These are phyloP conservation scores for Pseudoturritis turrita DNA, from an alignment of 345 rosid genomes.

Conservation along the genomic window DNA sequence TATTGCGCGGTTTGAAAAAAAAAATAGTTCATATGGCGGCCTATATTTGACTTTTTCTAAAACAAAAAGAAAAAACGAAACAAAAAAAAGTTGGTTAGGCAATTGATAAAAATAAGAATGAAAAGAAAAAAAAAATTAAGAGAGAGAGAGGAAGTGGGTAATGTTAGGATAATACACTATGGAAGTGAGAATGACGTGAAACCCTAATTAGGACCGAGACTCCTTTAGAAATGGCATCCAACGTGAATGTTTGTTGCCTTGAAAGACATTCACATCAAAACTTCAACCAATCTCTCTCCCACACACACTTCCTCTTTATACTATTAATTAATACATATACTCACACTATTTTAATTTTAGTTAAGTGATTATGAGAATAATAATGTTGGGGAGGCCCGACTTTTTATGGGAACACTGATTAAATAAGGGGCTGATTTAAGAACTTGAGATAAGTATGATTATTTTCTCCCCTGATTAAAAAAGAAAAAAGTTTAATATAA, in stretches of 20 bases:
- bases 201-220: slow-evolving; percentile 40
- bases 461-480: not conserved
- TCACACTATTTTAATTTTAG: not conserved
- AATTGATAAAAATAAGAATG: not conserved
- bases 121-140: not conserved
- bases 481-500: too few species aligned
- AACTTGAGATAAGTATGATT: slow-evolving; percentile 1
- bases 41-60: slow-evolving; percentile 25
- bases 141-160: slow-evolving; percentile 8
- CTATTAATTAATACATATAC: slow-evolving; percentile 5
- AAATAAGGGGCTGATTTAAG: not conserved
- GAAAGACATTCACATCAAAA: slow-evolving; percentile 60
- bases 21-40: not conserved
- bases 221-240: slow-evolving; percentile 44
- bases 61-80: slow-evolving; percentile 1
- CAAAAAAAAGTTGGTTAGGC: slow-evolving; percentile 8
- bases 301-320: slow-evolving; percentile 14
- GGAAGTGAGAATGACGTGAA: slow-evolving; percentile 33
- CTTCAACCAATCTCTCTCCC: slow-evolving; percentile 34
- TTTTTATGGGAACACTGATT: slow-evolving; percentile 26
- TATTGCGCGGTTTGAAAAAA: not conserved
- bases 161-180: slow-evolving; percentile 28
- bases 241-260: slow-evolving; percentile 68
- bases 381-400: slow-evolving; percentile 24
- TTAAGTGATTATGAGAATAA: slow-evolving; percentile 22